Conservation (phyloP, 2,329 filamentous ascomycete genomes). For the Chaetomiaceae sp. region DNA sequence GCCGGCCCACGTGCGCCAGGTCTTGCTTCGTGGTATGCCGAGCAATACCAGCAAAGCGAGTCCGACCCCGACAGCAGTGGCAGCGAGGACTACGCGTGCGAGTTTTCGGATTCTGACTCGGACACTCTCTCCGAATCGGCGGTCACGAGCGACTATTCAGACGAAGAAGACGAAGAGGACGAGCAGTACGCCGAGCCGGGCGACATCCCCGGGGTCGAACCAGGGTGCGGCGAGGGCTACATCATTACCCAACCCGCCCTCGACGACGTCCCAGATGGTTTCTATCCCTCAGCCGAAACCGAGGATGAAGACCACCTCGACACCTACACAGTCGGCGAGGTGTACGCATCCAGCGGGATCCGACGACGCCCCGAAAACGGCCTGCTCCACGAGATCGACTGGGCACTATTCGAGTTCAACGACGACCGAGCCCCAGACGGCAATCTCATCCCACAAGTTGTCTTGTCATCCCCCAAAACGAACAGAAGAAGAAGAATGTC, state of each 20-base stretch:
- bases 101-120: slow-evolving; percentile 60
- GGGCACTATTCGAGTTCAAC: slow-evolving; percentile 82
- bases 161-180: slow-evolving; percentile 45
- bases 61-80: slow-evolving; percentile 40
- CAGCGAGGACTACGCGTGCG: slow-evolving; percentile 54
- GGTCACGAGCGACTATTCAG: slow-evolving; percentile 48
- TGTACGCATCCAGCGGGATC: slow-evolving; percentile 88
- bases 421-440: slow-evolving; percentile 64
- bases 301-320: slow-evolving; percentile 79
- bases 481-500: background rate
- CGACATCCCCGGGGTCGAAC: slow-evolving; percentile 73
- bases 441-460: slow-evolving; percentile 66
- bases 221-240: slow-evolving; percentile 70
- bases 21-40: slow-evolving; percentile 41
- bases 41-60: slow-evolving; percentile 34
- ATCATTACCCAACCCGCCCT: slow-evolving; percentile 87
- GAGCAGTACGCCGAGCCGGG: slow-evolving; percentile 58
- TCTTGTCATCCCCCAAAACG: slow-evolving; percentile 4
- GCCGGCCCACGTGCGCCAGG: slow-evolving; percentile 33
- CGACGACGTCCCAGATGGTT: slow-evolving; percentile 77
- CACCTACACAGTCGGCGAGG: slow-evolving; percentile 72
- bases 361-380: slow-evolving; percentile 67
- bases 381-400: slow-evolving; percentile 87
- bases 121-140: slow-evolving; percentile 49
- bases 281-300: slow-evolving; percentile 68